These are phyloP conservation scores for Beauveria varroae DNA, from an alignment of 2,329 filamentous ascomycete species.

Conservation along the genomic window DNA sequence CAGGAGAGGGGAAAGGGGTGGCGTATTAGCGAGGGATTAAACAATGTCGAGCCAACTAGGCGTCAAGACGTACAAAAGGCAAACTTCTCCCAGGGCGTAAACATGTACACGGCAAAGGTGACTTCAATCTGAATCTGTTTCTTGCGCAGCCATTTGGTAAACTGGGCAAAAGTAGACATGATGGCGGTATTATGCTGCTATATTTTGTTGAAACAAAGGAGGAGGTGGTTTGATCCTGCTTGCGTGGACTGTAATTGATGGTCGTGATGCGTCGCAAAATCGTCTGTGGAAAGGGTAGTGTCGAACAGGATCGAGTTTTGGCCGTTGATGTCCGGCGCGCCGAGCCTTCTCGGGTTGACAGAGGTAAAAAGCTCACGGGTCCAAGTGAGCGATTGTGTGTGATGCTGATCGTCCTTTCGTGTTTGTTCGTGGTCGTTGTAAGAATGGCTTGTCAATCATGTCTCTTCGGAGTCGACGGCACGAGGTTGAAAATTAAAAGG, in stretches of 20 bases:
- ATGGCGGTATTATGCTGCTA: neutral
- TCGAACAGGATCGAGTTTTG: neutral
- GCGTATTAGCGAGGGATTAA: neutral
- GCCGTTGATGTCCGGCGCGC: neutral
- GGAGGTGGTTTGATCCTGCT: neutral
- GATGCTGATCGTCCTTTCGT: neutral
- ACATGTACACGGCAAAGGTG: conserved; percentile 94
- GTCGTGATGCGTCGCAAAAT: neutral
- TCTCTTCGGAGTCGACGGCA: neutral
- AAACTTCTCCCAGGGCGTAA: conserved; percentile 92
- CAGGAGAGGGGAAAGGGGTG: too few species aligned
- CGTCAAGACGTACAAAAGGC: conserved; percentile 70
- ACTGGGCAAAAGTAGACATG: conserved; percentile 36
- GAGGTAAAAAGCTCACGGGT: neutral
- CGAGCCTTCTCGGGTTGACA: neutral
- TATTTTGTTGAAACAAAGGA: neutral
- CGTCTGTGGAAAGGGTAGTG: neutral
- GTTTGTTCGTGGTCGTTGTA: neutral
- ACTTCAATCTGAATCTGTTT: conserved; percentile 99
- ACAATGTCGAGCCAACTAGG: too few species aligned
- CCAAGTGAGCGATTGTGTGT: too few species aligned
- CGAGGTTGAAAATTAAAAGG: neutral
- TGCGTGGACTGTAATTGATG: neutral
- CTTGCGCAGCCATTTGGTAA: conserved; percentile 80
- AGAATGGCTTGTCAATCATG: neutral